Percentiles rank a stretch among this genome's conserved stretches.
phyloP scores from a whole-genome alignment of 1,284 basidiomycete species.

The Tremellales sp. region DNA sequence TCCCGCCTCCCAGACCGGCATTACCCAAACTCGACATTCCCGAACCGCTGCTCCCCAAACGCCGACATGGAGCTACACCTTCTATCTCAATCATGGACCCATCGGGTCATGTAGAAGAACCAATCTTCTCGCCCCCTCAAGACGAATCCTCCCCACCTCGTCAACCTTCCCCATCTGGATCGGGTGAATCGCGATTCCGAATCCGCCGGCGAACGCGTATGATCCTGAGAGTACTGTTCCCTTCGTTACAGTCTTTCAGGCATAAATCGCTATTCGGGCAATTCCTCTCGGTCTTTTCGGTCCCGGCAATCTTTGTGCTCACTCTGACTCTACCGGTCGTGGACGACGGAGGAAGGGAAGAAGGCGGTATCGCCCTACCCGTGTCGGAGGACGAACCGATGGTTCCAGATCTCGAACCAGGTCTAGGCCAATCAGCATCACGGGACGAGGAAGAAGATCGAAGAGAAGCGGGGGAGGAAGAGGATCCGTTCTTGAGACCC shows the following conservation, averaged over 20 bases:
- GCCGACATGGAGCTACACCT: conserved; percentile 8
- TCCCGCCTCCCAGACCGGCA: conserved; percentile 11
- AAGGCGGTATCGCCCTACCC: conserved; percentile 34
- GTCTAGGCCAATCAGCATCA: conserved; percentile 8
- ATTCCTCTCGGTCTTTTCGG: conserved; percentile 72
- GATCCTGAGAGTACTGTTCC: conserved; percentile 59
- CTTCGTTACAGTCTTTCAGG: conserved; percentile 72
- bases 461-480: conserved; percentile 15
- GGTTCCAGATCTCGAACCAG: conserved; percentile 45
- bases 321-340: conserved; percentile 91
- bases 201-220: conserved; percentile 16
- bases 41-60: neutral
- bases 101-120: conserved; percentile 13
- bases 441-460: neutral
- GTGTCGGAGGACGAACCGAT: conserved; percentile 32
- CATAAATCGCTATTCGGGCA: conserved; percentile 69
- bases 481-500: conserved; percentile 19
- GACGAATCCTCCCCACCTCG: conserved; percentile 1
- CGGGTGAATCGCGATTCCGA: conserved; percentile 18
- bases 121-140: neutral
- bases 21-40: conserved; percentile 16
- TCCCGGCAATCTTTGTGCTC: conserved; percentile 77
- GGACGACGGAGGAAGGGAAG: conserved; percentile 46
- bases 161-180: conserved; percentile 1
- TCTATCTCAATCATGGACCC: conserved; percentile 33